phyloP scores from a whole-genome alignment of 202 grass and related monocot genomes.

The Digitaria exilis region DNA sequence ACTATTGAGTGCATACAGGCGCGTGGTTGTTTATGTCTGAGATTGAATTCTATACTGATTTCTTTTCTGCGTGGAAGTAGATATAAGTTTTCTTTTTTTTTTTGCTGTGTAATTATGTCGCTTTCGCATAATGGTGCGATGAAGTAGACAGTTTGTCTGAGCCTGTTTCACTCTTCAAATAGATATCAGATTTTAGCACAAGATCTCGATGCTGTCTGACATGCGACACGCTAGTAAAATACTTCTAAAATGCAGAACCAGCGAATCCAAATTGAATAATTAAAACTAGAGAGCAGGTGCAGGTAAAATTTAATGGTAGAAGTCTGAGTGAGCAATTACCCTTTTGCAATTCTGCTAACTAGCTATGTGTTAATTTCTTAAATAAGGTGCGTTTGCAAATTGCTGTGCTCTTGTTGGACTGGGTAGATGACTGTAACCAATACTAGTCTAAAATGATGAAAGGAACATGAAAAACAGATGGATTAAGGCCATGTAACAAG shows the following conservation, averaged over 20 bases:
- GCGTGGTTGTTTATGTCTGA: constrained; percentile 4
- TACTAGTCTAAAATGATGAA: constrained; percentile 22
- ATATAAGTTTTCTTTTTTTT: constrained; percentile 37
- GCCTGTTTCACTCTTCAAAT: neutral
- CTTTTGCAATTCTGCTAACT: neutral
- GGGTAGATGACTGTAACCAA: constrained; percentile 4
- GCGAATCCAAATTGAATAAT: neutral
- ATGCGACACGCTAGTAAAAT: neutral
- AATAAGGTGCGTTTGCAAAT: neutral
- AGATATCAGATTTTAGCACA: constrained; percentile 1
- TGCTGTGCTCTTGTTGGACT: neutral
- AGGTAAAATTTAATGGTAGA: neutral
- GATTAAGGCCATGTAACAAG: neutral
- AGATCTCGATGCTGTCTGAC: neutral
- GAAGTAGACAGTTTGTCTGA: constrained; percentile 17
- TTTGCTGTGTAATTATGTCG: constrained; percentile 20
- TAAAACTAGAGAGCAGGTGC: neutral
- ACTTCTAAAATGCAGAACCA: too few relatives aligned
- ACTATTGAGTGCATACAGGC: neutral
- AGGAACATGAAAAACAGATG: constrained; percentile 3
- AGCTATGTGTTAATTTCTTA: neutral
- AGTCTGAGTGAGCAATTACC: neutral
- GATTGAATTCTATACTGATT: neutral
- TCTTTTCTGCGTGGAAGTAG: neutral
- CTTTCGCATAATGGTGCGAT: neutral